These are phyloP conservation scores for Lasiosphaeriaceae sp. DNA, from an alignment of 495 filamentous ascomycete genomes.

Conservation along the genomic window DNA sequence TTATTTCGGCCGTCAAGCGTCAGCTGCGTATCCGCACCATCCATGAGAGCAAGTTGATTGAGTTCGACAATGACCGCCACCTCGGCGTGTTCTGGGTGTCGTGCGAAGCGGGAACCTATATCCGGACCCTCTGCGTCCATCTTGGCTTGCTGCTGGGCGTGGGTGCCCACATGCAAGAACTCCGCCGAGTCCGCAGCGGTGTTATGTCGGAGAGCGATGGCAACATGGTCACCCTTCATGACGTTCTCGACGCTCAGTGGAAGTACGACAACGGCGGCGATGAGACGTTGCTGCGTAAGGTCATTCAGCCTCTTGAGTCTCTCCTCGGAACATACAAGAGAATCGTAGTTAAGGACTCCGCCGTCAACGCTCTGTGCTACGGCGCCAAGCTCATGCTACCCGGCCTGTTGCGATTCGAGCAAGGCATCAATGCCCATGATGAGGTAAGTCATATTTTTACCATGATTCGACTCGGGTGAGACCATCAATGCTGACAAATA, in stretches of 20 bases:
- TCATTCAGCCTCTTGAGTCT: slow-evolving; percentile 86
- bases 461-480: not conserved
- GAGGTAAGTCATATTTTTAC: slow-evolving; percentile 14
- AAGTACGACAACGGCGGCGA: slow-evolving; percentile 86
- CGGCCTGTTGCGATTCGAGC: slow-evolving; percentile 85
- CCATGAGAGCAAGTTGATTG: slow-evolving; percentile 88
- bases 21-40: slow-evolving; percentile 96
- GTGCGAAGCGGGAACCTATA: slow-evolving; percentile 97
- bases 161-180: slow-evolving; percentile 98
- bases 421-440: slow-evolving; percentile 57
- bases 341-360: slow-evolving; percentile 95
- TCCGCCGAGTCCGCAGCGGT: slow-evolving; percentile 86
- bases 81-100: slow-evolving; percentile 99
- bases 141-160: slow-evolving; percentile 88
- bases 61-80: slow-evolving; percentile 96
- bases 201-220: slow-evolving; percentile 83
- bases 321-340: slow-evolving; percentile 89
- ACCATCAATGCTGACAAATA: not conserved
- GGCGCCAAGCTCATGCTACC: slow-evolving; percentile 98
- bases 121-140: slow-evolving; percentile 96
- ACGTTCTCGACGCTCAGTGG: slow-evolving; percentile 94
- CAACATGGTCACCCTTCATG: slow-evolving; percentile 88
- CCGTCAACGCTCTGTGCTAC: slow-evolving; percentile 94
- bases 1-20: slow-evolving; percentile 98
- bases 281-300: slow-evolving; percentile 78